A percentile compares a stretch with the other conserved stretches of the same genome.
phyloP scores from a whole-genome alignment of 495 filamentous ascomycete genomes.

The Zalerion maritima region DNA sequence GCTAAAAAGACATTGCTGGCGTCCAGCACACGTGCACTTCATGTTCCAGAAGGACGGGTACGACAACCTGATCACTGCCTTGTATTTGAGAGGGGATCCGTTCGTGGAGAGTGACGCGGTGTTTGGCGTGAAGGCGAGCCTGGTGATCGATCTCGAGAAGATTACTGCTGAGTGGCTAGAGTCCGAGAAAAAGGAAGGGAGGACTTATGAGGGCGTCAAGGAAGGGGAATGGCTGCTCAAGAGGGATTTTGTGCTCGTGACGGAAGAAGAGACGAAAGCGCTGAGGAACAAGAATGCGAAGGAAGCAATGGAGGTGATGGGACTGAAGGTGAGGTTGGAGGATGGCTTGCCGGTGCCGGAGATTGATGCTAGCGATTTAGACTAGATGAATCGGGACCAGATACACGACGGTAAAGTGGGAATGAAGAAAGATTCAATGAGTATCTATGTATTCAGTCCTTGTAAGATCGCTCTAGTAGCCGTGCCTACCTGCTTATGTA shows the following conservation, averaged over 20 bases:
- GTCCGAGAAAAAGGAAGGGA: slow-evolving; percentile 42
- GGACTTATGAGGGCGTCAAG: slow-evolving; percentile 56
- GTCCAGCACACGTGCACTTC: slow-evolving; percentile 87
- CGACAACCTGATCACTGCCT: slow-evolving; percentile 73
- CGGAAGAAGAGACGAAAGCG: slow-evolving; percentile 52
- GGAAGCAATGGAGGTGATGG: slow-evolving; percentile 55
- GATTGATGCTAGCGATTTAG: slow-evolving; percentile 41
- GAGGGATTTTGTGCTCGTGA: slow-evolving; percentile 61
- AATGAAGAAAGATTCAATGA: no score
- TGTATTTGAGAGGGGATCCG: slow-evolving; percentile 72
- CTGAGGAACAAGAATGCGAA: slow-evolving; percentile 58
- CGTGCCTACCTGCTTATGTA: no score
- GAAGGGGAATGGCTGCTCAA: slow-evolving; percentile 54
- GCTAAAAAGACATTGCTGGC: slow-evolving; percentile 62
- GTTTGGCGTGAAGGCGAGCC: slow-evolving; percentile 79
- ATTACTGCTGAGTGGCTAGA: slow-evolving; percentile 44
- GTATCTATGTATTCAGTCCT: no score
- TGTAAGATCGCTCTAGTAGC: no score
- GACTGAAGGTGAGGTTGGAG: slow-evolving; percentile 60
- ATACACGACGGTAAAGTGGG: no score
- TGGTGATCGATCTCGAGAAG: slow-evolving; percentile 57
- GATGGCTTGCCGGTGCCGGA: slow-evolving; percentile 74
- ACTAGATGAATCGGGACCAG: slow-evolving; percentile 19
- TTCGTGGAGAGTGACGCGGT: slow-evolving; percentile 88
- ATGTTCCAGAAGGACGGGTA: slow-evolving; percentile 80